These are phyloP conservation scores for Apiotrichum sp. DNA, from an alignment of 1,284 basidiomycete genomes.

Conservation along the genomic window DNA sequence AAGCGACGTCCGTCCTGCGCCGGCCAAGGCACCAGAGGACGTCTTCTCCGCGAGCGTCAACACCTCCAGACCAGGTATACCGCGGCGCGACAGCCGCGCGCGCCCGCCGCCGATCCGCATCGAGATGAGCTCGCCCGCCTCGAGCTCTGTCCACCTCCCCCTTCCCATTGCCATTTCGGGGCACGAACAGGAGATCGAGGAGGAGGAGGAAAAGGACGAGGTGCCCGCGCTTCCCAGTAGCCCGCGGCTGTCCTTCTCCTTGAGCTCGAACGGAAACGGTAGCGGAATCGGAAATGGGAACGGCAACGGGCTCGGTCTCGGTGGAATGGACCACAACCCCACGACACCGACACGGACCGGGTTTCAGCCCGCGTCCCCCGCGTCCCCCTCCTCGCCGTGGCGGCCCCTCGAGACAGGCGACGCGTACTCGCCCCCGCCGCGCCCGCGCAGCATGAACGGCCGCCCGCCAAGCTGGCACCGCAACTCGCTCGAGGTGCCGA, in stretches of 20 bases:
- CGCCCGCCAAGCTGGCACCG: conserved; percentile 8
- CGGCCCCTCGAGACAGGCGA: not conserved
- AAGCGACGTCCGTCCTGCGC: no score
- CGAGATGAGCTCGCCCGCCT: not conserved
- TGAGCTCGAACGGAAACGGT: no score
- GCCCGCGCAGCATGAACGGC: not conserved
- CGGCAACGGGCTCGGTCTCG: not conserved
- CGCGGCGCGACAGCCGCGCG: not conserved
- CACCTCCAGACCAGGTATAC: no score
- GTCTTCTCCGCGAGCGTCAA: no score
- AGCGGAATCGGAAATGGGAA: not conserved
- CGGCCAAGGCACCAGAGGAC: no score
- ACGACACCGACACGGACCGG: not conserved
- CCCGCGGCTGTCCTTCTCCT: not conserved
- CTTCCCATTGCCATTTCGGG: not conserved
- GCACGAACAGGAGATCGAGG: not conserved
- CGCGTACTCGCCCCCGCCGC: not conserved
- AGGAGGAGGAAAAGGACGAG: not conserved
- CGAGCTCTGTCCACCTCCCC: not conserved
- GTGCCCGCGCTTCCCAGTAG: not conserved
- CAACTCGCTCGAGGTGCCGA: conserved; percentile 8
- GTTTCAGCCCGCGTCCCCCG: not conserved
- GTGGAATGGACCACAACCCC: not conserved
- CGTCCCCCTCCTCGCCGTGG: not conserved
- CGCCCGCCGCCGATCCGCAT: conserved; percentile 1